A percentile compares a stretch with the other conserved stretches of the same genome.
phyloP scores from a whole-genome alignment of 1,284 basidiomycete species.

The Cystobasidium slooffiae region DNA sequence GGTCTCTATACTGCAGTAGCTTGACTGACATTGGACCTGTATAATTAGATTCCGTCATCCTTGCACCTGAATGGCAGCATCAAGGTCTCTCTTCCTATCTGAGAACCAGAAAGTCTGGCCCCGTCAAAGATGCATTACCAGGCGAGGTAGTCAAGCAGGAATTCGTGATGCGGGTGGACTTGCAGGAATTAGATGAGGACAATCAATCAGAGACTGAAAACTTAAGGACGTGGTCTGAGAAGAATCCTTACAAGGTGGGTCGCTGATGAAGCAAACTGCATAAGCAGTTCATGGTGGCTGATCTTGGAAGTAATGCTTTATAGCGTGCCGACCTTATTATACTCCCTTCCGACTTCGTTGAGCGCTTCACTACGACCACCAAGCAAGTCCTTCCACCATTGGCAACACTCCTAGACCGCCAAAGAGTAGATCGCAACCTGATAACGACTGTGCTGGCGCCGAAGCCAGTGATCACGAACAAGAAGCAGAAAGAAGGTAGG shows the following conservation, averaged over 20 bases:
- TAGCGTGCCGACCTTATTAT: slow-evolving; percentile 76
- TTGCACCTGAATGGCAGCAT: slow-evolving; percentile 63
- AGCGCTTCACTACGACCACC: slow-evolving; percentile 60
- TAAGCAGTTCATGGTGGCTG: neutral
- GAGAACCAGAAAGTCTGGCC: slow-evolving; percentile 44
- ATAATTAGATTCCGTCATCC: slow-evolving; percentile 74
- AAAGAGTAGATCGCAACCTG: slow-evolving; percentile 72
- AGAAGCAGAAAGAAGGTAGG: slow-evolving; percentile 51
- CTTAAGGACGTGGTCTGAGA: slow-evolving; percentile 49
- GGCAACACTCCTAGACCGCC: slow-evolving; percentile 74
- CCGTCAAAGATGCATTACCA: slow-evolving; percentile 31
- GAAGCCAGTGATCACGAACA: slow-evolving; percentile 45
- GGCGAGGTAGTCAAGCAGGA: slow-evolving; percentile 47
- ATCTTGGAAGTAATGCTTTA: neutral
- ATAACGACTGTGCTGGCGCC: slow-evolving; percentile 80
- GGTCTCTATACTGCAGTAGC: neutral
- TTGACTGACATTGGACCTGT: neutral
- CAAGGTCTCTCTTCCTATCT: slow-evolving; percentile 49
- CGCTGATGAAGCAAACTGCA: neutral
- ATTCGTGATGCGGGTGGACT: slow-evolving; percentile 50
- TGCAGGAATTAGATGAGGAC: slow-evolving; percentile 41
- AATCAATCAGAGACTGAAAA: slow-evolving; percentile 42
- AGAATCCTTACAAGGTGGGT: slow-evolving; percentile 49
- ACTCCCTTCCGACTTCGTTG: slow-evolving; percentile 88
- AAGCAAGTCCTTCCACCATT: slow-evolving; percentile 61